These are phyloP conservation scores for Trametes hirsuta DNA, from an alignment of 1,284 basidiomycete species.

Conservation along the genomic window DNA sequence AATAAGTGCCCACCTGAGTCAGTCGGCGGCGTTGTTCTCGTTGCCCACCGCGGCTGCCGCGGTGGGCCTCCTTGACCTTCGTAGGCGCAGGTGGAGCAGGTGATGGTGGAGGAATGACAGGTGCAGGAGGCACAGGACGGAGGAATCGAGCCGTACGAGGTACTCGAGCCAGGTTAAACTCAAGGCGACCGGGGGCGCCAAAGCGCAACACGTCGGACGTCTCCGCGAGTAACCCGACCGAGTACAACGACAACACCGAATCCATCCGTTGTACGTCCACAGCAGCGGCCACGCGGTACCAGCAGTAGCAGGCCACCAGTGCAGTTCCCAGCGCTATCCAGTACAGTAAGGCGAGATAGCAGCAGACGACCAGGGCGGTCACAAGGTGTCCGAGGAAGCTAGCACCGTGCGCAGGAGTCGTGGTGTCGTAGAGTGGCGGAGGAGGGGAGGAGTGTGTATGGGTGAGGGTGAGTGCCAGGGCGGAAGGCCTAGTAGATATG, in stretches of 20 bases:
- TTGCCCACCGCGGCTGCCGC: too few relatives aligned
- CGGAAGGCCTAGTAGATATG: neutral
- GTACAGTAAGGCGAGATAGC: neutral
- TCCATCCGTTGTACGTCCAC: conserved; percentile 3
- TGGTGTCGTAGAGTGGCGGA: neutral
- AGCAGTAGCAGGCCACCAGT: neutral
- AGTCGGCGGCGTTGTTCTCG: too few relatives aligned
- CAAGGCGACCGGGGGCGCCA: neutral
- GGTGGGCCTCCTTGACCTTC: too few relatives aligned
- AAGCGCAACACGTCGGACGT: neutral
- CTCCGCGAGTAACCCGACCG: neutral
- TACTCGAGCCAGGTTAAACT: neutral
- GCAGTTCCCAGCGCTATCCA: too few relatives aligned
- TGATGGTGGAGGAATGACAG: too few relatives aligned
- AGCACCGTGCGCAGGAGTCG: neutral
- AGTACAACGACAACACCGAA: conserved; percentile 5
- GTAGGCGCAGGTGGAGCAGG: too few relatives aligned
- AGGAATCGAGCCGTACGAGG: neutral
- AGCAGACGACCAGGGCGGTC: neutral
- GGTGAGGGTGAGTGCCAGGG: neutral
- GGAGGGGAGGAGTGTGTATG: neutral
- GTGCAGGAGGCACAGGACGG: neutral
- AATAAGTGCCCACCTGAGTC: too few relatives aligned
- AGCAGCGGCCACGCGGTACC: neutral
- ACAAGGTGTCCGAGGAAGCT: neutral